phyloP scores from a whole-genome alignment of 768 basidiomycete genomes.

The Auricularia cornea region DNA sequence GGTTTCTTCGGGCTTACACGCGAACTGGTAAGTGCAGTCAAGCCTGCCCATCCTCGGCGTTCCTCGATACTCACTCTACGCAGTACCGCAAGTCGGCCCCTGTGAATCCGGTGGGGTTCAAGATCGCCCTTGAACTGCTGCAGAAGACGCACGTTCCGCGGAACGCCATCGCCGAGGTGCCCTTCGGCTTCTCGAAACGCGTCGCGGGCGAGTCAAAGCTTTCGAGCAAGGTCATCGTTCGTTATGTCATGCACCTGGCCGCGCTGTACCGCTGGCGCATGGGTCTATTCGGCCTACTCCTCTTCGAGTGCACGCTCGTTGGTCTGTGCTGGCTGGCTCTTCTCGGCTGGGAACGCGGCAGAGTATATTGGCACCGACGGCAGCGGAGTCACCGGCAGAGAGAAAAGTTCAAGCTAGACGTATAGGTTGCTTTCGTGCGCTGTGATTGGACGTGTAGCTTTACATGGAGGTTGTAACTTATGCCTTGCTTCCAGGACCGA shows the following conservation, averaged over 20 bases:
- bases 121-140: neutral
- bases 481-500: too few species aligned
- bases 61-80: neutral
- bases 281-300: neutral
- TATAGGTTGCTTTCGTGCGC: neutral
- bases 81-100: neutral
- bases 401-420: slow-evolving; percentile 1
- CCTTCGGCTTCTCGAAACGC: neutral
- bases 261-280: slow-evolving; percentile 1
- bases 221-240: neutral
- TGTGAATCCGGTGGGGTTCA: neutral
- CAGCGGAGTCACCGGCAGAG: neutral
- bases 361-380: neutral
- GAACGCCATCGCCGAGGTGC: neutral
- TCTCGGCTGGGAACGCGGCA: neutral
- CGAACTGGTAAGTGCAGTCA: neutral
- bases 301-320: neutral
- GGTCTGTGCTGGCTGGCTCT: neutral
- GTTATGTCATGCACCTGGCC: neutral
- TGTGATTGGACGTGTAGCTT: too few species aligned
- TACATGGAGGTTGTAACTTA: too few species aligned
- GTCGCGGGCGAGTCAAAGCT: neutral
- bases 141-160: neutral
- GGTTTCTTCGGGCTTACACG: neutral
- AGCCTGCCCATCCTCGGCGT: neutral